These are phyloP conservation scores for Penstemon barbatus DNA, from an alignment of 257 asterid species.

Conservation along the genomic window DNA sequence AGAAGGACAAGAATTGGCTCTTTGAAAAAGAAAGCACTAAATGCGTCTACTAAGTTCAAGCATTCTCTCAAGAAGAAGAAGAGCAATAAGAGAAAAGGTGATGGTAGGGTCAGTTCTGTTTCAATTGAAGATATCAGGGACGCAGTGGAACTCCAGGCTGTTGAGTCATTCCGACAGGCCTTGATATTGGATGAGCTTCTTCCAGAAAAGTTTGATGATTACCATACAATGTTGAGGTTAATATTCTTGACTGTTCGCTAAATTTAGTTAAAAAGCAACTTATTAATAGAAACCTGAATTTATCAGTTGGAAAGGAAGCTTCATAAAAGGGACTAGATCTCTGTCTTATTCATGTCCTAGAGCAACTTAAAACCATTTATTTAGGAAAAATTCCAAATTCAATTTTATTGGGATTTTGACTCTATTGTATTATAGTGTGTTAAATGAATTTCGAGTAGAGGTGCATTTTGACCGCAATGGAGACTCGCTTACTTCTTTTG, in stretches of 20 bases:
- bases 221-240: constrained; percentile 93
- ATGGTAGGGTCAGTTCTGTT: constrained; percentile 82
- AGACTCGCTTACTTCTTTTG: neutral
- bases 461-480: no score
- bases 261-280: constrained; percentile 18
- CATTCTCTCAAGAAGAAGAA: constrained; percentile 96
- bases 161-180: constrained; percentile 84
- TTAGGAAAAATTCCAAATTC: constrained; percentile 9
- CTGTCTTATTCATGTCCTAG: neutral
- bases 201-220: constrained; percentile 82
- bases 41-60: constrained; percentile 89
- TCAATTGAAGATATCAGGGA: constrained; percentile 94
- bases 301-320: constrained; percentile 10
- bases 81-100: constrained; percentile 78
- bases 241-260: constrained; percentile 23
- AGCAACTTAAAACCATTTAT: neutral
- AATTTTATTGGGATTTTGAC: neutral
- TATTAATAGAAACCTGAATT: constrained; percentile 10
- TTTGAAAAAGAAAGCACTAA: constrained; percentile 88
- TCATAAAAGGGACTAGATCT: neutral
- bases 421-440: neutral
- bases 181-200: constrained; percentile 82
- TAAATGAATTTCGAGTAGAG: no score
- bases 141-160: constrained; percentile 83
- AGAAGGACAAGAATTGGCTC: constrained; percentile 81